Evolutionary conservation across 1,284 basidiomycete genomes (phyloP), one percentile per base, ranked within the genome.

Genomic region (Pulchroboletus neoregius): DNA sequence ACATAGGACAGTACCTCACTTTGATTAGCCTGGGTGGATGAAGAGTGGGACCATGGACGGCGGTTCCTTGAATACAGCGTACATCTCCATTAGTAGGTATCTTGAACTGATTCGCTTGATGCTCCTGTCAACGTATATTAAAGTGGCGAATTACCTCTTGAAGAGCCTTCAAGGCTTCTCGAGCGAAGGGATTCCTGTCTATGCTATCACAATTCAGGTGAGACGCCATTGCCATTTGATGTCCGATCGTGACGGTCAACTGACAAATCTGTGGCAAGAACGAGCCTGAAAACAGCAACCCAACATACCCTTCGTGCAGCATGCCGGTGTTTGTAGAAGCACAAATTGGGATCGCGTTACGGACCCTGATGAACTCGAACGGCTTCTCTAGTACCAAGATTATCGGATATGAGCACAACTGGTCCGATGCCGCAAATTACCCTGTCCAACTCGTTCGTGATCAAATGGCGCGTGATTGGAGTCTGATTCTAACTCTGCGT

Each of bases 1-100:
- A 10, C 5, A 20, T 31, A 38, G 8, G 5, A 26, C 13, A 18
- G 24, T 9, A 31, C 41, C 39, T 52, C 20, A 43, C 24, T 24
- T 3, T n/a, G 24, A 44, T 18, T 45, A 78, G 75, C 77, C 76
- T 3, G 74, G 62, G 10, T 79, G 76, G 76, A 76, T 78, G 75
- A 79, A 77, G 55, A 61, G 58, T 43, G 70, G 66, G 31, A 68
- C 68, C 2, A 73, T 76, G 68, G 61, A 71, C 5, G 76, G 75
- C 2, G 75, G 74, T 13, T 67, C 61, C 26, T 67, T 78, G 51
- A 54, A 67, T 12, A 65, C 59, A 5, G 48, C 60, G 13, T 71
- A 73, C 46, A 62, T 63, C 15, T 52, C 55, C 32, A 53, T 59
- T 1, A 74, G 75, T 75, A 46, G 46, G 54, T 45, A 22, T 23